Base-by-base conservation (phyloP, 495 filamentous ascomycete genomes). In the Lophium mytilinum region DNA sequence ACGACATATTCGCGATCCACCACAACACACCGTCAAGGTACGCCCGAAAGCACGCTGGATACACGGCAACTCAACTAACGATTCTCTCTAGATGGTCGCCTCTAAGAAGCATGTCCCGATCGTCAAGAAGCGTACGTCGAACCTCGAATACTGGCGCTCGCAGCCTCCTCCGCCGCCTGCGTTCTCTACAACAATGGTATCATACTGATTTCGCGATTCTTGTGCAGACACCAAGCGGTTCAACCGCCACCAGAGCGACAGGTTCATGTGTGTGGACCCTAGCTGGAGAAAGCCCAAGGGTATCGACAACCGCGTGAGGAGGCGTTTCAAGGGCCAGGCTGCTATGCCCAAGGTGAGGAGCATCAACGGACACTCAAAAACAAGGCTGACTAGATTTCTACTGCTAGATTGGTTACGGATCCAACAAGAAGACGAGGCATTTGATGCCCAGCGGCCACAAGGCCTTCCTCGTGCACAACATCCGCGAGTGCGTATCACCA, bases 391-490 rank as follows among this genome's bases (percentile, higher is more conserved):
- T 37, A 48, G 37, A 50, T 47, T 30, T 35, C 17, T 40, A 55
- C 37, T 47, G 62, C 54, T 69, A 95, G 92, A 98, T 98, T 75
- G 93, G 93, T 65, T 97, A 90, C 74, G 92, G 93, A 65, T 88
- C 83, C 76, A 96, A 98, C 85, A 93, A 86, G 83, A 97, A 96
- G 84, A 98, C 93, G 71, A 83, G 87, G 62, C 90, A 97, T 81
- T 84, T 96, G 83, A 95, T 91, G 85, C 94, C 93, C 72, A 95
- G 90, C 69, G 93, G 93, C 78, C 93, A 96, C 85, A 97, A 97
- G 83, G 90, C 93, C 57, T 98, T 98, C 85, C 85, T 97, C 72
- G 93, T 98, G 77, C 85, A 89, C 82, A 97, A 96, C 83, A 72
- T 15, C n/a, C 50, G 50, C 19, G 17, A 12, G 39, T 41, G 17